Base-by-base conservation (phyloP, 257 asterid species). In the Solanum rostratum region DNA sequence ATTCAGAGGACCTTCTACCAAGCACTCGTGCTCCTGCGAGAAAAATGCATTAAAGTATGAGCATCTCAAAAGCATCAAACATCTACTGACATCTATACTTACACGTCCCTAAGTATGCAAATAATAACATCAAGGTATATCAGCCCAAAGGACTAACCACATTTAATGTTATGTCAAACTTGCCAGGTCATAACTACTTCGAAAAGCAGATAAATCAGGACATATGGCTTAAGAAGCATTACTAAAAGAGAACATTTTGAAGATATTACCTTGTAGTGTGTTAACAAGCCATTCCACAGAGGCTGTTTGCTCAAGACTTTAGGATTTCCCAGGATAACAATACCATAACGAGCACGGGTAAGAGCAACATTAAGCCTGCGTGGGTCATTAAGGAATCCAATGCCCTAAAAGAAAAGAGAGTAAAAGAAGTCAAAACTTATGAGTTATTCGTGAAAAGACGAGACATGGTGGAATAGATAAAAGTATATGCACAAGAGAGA, bases 321-420 rank as follows among this genome's bases (percentile, higher is more conserved):
- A 53, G 99, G 99, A 88, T 97, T 97, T 87, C 99, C 99, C 91
- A 97, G 84, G 84, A 97, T 92, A 84, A 97, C 99, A 84, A 95
- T 94, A 84, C 99, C 99, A 91, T 97, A 97, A 70, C 99, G 99
- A 87, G 99, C 99, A 88, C 99, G 99, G 45, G 99, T 97, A 73
- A 97, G 98, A 59, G 99, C 99, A 79, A 97, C 99, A 91, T 97
- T 97, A 82, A 97, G 99, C 84, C 99, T 93, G 20, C 99, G 97
- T 27, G 99, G 99, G 87, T 97, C 99, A 88, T 97, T 97, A 87
- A 97, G 98, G 88, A 97, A 97, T 88, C 99, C 99, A 90, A 95
- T 97, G 81, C 99, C 99, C 99, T 95, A 90, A 43, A 76, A 41
- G 82, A 50, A 68, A n/a, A 83, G 18, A 82, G 39, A 78, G 69